Base-by-base conservation (phyloP, 2,329 filamentous ascomycete species). In the Colletotrichum sojae region DNA sequence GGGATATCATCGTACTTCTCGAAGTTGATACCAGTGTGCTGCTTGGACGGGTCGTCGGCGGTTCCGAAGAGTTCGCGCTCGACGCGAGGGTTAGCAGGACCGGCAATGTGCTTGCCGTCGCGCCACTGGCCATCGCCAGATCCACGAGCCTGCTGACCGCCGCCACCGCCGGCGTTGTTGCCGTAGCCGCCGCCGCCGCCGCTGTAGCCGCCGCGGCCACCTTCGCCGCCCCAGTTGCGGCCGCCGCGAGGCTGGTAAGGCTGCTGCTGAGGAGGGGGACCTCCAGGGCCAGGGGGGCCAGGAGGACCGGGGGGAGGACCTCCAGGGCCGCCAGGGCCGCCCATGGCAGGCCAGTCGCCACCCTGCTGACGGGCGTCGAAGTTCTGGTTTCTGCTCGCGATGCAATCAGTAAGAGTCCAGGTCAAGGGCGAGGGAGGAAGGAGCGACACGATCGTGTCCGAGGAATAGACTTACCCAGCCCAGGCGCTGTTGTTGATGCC, bases 1-100 rank as follows among this genome's bases (percentile, higher is more conserved):
- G 96, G 96, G 74, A 99, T 99, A 82, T 99, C 96, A 79, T 99
- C 96, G 84, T 99, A 99, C 88, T 99, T 99, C 86, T 97, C 92
- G 81, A 99, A 99, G 89, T 99, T 99, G 92, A 99, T 98, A 83
- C 96, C 96, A 40, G 94, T 98, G 78, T 97, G 93, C 82, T 97
- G 93, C 88, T 98, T 98, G 74, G 92, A 90, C 72, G 95, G 94
- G 78, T 98, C 96, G 81, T 98, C 95, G 75, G 91, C 86, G 58
- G 92, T 86, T 78, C 96, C 96, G 81, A 98, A 99, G 60, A 99
- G 92, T 79, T 99, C 96, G 76, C 95, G 95, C 89, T 99, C 96
- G 54, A 97, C 74, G 75, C 95, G 94, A 73, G 91, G 88, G 85
- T 98, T 98, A 75, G 91, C 82, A 72, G 95, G 94, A 67, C 96